Evolutionary conservation across 768 basidiomycete genomes (phyloP).

Genomic region (Calocybe indica): DNA sequence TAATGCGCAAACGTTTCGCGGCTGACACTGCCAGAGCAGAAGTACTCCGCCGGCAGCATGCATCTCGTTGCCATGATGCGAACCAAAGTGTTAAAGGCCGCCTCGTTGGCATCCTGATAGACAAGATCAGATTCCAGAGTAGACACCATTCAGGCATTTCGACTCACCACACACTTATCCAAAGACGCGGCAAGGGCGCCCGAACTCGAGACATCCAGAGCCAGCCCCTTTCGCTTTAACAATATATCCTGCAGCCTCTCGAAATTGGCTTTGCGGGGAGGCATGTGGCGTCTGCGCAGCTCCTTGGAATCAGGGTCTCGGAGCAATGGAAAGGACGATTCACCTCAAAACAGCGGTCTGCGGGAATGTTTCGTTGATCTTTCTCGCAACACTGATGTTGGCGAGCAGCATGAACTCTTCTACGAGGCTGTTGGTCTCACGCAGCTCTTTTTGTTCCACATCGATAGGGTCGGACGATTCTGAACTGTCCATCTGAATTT

Average conservation of each 20-base stretch:
- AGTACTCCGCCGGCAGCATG: conserved; percentile 98
- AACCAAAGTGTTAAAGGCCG: conserved; percentile 95
- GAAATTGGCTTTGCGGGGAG: conserved; percentile 90
- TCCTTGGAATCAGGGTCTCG: background rate
- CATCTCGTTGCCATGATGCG: conserved; percentile 99
- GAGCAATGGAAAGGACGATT: conserved; percentile 1
- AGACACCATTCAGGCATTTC: background rate
- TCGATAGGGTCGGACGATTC: conserved; percentile 96
- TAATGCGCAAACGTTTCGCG: conserved; percentile 95
- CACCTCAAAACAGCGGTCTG: conserved; percentile 91
- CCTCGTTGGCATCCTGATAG: conserved; percentile 68
- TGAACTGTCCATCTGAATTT: conserved; percentile 88
- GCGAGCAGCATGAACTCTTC: conserved; percentile 99
- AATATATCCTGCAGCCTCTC: conserved; percentile 94
- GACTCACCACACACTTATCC: conserved; percentile 72
- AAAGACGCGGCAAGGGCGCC: conserved; percentile 84
- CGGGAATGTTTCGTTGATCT: conserved; percentile 92
- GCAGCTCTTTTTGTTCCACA: conserved; percentile 89
- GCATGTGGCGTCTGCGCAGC: conserved; percentile 68
- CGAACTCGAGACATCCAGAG: conserved; percentile 86
- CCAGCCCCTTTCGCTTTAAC: conserved; percentile 75
- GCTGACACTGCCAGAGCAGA: conserved; percentile 90
- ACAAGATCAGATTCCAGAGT: background rate
- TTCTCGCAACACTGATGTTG: conserved; percentile 87
- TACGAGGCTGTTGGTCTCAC: conserved; percentile 93